Base-by-base conservation (phyloP, 1,139 yeast species). In the Candida sanyaensis region DNA sequence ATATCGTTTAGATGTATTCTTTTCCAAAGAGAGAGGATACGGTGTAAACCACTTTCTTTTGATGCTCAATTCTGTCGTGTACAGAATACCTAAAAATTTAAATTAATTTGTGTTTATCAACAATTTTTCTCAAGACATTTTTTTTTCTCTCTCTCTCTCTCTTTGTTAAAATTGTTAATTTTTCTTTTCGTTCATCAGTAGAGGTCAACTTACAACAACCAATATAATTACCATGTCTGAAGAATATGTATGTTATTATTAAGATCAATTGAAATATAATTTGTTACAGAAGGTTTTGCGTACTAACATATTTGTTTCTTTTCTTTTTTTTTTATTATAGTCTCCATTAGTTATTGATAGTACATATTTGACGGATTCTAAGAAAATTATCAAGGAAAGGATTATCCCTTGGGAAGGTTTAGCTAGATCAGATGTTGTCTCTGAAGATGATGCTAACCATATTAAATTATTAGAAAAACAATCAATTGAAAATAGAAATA, bases 321-420 rank as follows among this genome's bases (percentile, higher is more conserved):
- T n/a, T n/a, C n/a, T n/a, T n/a, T 75, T 91, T 17, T 2, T 10
- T 13, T 8, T 9, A 24, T 37, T 12, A 12, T 42, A 58, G 63
- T 34, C 60, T 12, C 71, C 73, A 27, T 62, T 70, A 48, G 52
- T 65, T 43, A 63, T 79, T 55, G 89, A 86, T 58, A 85, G 88
- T 65, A 78, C 78, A 43, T 84, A 82, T 61, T 75, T 89, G 59
- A 85, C 84, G 55, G 96, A 90, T 59, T 81, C 88, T 54, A 83
- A 89, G 59, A 77, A 80, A 58, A 84, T 84, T 55, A 84, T 89
- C 56, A 78, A 95, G 58, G 87, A 88, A 52, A 81, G 96, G 55
- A 86, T 95, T 31, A 82, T 92, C 51, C 96, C 96, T 26, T 92
- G 97, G 97, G 96, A 88, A 62, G 96, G 96, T 7, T 83, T 87